Conservation (phyloP, 352 stramenopile species). For the Phytopythium litorale region DNA sequence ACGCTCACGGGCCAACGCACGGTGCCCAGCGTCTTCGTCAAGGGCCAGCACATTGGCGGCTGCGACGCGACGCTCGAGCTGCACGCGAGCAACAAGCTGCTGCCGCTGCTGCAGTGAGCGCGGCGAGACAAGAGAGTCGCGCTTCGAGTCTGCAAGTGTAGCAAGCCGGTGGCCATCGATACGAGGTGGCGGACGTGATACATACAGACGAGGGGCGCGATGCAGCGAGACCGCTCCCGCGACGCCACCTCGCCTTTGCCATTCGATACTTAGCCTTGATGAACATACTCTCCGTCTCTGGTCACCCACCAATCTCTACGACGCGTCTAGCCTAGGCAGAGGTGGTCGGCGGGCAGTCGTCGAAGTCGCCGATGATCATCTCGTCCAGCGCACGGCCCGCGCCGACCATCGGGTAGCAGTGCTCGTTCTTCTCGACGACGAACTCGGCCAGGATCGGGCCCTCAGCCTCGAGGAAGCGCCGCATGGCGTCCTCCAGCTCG, state of each 20-base stretch:
- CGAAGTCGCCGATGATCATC: conserved; percentile 96
- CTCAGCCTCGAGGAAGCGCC: conserved; percentile 92
- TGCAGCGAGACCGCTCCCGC: background rate
- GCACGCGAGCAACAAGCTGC: conserved; percentile 51
- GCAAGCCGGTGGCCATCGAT: background rate
- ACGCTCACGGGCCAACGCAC: conserved; percentile 94
- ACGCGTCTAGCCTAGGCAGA: conserved; percentile 61
- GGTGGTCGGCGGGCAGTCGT: conserved; percentile 90
- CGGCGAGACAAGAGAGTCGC: background rate
- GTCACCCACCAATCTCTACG: background rate
- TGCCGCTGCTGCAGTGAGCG: conserved; percentile 45
- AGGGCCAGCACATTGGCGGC: conserved; percentile 94
- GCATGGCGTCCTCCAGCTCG: conserved; percentile 90
- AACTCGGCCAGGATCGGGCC: conserved; percentile 93
- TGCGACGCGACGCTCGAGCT: conserved; percentile 79
- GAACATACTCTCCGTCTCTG: background rate
- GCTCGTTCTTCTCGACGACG: conserved; percentile 92
- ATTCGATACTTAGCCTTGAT: conserved; percentile 6
- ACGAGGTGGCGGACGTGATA: background rate
- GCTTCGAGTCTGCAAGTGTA: background rate
- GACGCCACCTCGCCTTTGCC: conserved; percentile 5
- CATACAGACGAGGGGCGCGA: background rate
- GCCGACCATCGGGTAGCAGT: conserved; percentile 94
- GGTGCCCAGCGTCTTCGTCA: conserved; percentile 98
- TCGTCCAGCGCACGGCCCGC: conserved; percentile 89